Evolutionary conservation across 2,329 filamentous ascomycete genomes (phyloP), one percentile per base, ranked within the genome.

Genomic region (Paraphoma sp.): DNA sequence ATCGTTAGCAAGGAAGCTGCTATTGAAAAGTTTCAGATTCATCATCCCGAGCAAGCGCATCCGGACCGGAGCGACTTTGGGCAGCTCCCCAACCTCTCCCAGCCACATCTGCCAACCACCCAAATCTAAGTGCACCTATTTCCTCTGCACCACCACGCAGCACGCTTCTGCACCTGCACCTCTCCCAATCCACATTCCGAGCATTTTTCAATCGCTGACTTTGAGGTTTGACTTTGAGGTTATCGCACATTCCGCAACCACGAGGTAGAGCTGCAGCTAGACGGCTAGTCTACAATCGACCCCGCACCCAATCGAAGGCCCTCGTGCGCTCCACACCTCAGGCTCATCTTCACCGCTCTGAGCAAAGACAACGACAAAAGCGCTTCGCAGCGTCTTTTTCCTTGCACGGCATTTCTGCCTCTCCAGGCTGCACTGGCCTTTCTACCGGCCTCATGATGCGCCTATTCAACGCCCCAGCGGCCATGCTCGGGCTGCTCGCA

Each of bases 381-480:
- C 11, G 16, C 40, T 42, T 16, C 12, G 16, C 14, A 42, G 40
- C 40, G 40, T 42, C 40, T 42, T 42, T 42, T n/a, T 42, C 16
- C 10, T n/a, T 31, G 30, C 33, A 51, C n/a, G 8, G 40, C 40
- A 17, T 11, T 42, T 17, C 40, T 55, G 46, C 53, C 53, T 40
- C 52, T 44, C 57, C 49, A 55, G 56, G 45, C 53, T 41, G 42
- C 30, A 46, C 53, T 48, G 51, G 48, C 54, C 49, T 50, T 52
- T 42, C 47, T 36, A 33, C 48, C 50, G 53, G 49, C 41, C 56
- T 60, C 55, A 57, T 43, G 44, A 74, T 75, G 72, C 63, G 70
- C 54, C 57, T 69, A 31, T 64, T 71, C 56, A 57, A 53, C 95
- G 77, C 79, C 96, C 94, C 60, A 90, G 85, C 51, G 91, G 97